These are phyloP conservation scores for Uronychia binucleata DNA, from an alignment of 73 alveolate genomes.

Conservation along the genomic window DNA sequence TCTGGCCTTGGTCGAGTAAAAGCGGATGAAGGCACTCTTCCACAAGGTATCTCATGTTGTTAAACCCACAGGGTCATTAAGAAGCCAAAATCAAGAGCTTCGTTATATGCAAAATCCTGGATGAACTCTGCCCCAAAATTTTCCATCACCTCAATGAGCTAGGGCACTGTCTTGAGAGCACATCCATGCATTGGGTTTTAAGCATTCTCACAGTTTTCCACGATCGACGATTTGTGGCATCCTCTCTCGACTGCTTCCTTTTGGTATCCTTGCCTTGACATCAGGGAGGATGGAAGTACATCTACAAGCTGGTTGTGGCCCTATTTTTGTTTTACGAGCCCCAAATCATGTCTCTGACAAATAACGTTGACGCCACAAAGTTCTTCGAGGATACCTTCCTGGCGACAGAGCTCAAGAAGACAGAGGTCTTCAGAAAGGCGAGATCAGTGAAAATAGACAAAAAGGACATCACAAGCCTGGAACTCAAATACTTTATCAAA, in stretches of 20 bases:
- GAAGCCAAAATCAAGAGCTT: neutral
- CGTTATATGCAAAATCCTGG: neutral
- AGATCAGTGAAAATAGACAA: neutral
- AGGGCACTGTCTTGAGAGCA: neutral
- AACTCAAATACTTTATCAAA: neutral
- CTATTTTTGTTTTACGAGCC: neutral
- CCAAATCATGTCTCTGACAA: no score
- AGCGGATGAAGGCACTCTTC: neutral
- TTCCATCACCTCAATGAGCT: neutral
- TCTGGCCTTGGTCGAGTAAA: constrained; percentile 50
- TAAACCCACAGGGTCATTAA: neutral
- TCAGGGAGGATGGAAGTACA: neutral
- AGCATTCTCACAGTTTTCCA: neutral
- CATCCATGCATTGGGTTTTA: neutral
- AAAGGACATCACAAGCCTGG: neutral
- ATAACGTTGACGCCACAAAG: neutral
- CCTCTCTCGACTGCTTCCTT: neutral
- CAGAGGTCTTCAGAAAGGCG: neutral
- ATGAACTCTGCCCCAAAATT: neutral
- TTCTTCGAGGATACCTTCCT: neutral
- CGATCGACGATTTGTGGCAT: neutral
- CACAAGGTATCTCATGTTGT: neutral
- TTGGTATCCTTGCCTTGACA: neutral
- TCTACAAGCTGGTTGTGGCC: neutral
- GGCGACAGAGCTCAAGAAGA: neutral